Evolutionary conservation across 225 moss, liverwort and hornwort species (phyloP), one percentile per base, ranked within the genome.

Genomic region (Sphagnum contortum): DNA sequence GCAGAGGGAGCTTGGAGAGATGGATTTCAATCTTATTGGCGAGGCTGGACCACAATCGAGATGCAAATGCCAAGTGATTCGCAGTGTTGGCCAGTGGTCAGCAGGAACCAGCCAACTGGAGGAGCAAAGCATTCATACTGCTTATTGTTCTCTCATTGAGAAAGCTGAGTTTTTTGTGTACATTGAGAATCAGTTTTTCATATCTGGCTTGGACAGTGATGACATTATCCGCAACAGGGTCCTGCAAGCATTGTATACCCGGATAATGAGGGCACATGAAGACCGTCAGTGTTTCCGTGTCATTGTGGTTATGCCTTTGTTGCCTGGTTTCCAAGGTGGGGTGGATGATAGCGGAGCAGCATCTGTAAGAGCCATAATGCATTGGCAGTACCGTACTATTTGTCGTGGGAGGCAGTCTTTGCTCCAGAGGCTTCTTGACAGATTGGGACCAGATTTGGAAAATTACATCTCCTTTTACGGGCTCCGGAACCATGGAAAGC

Each of bases 101-200:
- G 85, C 85, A 14, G 85, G 85, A 74, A 85, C 85, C 44, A 85
- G 85, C 70, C 85, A 85, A 63, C 66, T 75, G 3, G 85, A 85
- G 64, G 85, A 85, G 54, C 69, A 78, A 12, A 85, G 85, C 76
- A 81, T 85, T 10, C 85, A 85, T 68, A 81, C 78, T 57, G 85
- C 85, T 1, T 85, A 85, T 57, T 85, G 85, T 69, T 85, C 85
- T 8, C 85, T 85, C 50, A 81, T 85, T 11, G 81, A 85, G 69
- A 85, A 81, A 61, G 85, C 85, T 0, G 85, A 85, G 72, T 78
- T 81, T 76, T 85, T 85, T 64, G 76, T 85, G 57, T 85, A 85
- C 73, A 85, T 85, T 76, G 85, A 85, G 74, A 85, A 85, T 60
- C 85, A 85, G 50, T 85, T 85, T 73, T 85, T 85, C 65, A 85